A percentile compares a stretch with the other conserved stretches of the same genome.
These are phyloP conservation scores for Saprolegnia parasitica DNA, from an alignment of 352 stramenopile species.

Conservation along the genomic window DNA sequence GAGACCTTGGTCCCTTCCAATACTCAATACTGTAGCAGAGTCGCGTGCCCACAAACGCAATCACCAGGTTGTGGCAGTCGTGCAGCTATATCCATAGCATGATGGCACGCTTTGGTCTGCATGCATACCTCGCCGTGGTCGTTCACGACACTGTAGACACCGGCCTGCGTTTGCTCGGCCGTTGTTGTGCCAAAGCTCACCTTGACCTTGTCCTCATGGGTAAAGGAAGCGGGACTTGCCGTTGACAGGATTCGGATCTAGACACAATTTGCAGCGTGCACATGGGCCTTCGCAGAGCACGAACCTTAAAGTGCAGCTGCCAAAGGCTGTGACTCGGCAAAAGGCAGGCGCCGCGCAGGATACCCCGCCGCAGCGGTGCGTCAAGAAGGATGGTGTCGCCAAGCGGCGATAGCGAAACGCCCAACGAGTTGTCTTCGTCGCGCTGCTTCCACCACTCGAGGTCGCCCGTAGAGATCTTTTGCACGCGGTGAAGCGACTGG, in stretches of 20 bases:
- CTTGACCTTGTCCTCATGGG: slow-evolving; percentile 16
- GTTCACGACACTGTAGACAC: slow-evolving; percentile 7
- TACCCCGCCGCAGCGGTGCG: background rate
- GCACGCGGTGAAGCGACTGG: slow-evolving; percentile 43
- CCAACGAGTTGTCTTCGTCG: slow-evolving; percentile 38
- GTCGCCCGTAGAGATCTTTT: slow-evolving; percentile 38
- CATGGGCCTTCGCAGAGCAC: background rate
- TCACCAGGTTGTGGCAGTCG: slow-evolving; percentile 20
- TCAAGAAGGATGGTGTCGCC: slow-evolving; percentile 30
- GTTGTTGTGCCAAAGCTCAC: slow-evolving; percentile 22
- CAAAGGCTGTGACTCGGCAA: slow-evolving; percentile 19
- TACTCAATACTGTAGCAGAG: slow-evolving; percentile 68
- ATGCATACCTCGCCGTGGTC: slow-evolving; percentile 15
- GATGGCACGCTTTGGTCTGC: background rate
- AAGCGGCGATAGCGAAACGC: slow-evolving; percentile 33
- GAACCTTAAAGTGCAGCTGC: slow-evolving; percentile 21
- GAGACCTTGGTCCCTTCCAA: slow-evolving; percentile 6
- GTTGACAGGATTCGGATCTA: slow-evolving; percentile 1
- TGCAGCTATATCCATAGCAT: slow-evolving; percentile 3
- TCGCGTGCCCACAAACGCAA: slow-evolving; percentile 57
- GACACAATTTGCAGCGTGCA: background rate
- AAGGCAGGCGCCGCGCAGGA: slow-evolving; percentile 10
- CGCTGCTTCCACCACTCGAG: slow-evolving; percentile 62
- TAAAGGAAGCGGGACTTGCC: background rate
- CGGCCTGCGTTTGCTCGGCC: background rate